phyloP scores from a whole-genome alignment of 768 basidiomycete species.

The Suillus lakei region DNA sequence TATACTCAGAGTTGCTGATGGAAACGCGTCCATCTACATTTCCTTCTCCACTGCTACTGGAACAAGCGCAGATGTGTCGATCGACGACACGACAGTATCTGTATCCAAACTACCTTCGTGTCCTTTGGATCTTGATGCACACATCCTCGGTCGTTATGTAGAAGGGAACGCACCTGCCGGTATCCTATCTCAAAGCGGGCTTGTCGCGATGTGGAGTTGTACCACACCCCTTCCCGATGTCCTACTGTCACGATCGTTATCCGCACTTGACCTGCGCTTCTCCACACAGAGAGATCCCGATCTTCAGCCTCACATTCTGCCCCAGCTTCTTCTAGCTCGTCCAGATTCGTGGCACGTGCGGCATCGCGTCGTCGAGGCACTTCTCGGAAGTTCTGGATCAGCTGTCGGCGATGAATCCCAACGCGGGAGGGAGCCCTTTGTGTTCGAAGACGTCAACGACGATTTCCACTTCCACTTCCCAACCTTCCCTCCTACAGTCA shows the following conservation, averaged over 20 bases:
- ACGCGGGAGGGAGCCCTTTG: slow-evolving; percentile 27
- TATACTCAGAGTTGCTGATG: slow-evolving; percentile 31
- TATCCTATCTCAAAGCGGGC: slow-evolving; percentile 28
- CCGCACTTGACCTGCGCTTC: slow-evolving; percentile 32
- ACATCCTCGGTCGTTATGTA: slow-evolving; percentile 17
- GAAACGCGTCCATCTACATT: slow-evolving; percentile 26
- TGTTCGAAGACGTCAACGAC: slow-evolving; percentile 72
- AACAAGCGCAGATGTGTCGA: slow-evolving; percentile 15
- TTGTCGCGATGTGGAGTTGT: slow-evolving; percentile 36
- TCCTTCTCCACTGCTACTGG: slow-evolving; percentile 28
- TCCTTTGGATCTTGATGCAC: slow-evolving; percentile 23
- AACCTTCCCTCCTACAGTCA: slow-evolving; percentile 28
- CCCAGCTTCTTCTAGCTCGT: slow-evolving; percentile 33
- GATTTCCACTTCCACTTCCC: slow-evolving; percentile 63
- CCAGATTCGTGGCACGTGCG: slow-evolving; percentile 28
- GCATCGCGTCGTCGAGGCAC: slow-evolving; percentile 16
- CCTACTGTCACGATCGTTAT: slow-evolving; percentile 25
- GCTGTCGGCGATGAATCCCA: slow-evolving; percentile 40
- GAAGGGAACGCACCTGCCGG: slow-evolving; percentile 24
- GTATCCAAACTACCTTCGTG: slow-evolving; percentile 19
- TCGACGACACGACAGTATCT: slow-evolving; percentile 7
- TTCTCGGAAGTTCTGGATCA: slow-evolving; percentile 50
- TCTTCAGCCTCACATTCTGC: slow-evolving; percentile 19
- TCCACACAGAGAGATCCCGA: background rate
- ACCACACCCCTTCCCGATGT: slow-evolving; percentile 27